Evolutionary conservation across 805 yeast species (phyloP), one percentile per base, ranked within the genome.

Genomic region (Metschnikowia bowlesiae): DNA sequence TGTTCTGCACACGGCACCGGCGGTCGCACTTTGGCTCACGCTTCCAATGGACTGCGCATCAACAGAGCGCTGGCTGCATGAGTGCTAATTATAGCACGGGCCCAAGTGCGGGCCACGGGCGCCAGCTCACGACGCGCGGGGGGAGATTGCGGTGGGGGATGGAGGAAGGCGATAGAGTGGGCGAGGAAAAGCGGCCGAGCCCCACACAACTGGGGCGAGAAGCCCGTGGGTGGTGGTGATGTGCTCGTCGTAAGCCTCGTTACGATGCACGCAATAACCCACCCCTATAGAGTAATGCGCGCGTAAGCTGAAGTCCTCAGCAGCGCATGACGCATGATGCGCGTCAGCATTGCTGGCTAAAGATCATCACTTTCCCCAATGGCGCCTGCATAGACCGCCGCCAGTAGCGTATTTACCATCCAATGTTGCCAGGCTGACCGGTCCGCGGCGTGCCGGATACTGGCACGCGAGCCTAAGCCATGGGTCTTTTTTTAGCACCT

Each of bases 291-390:
- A 22, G 37, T 32, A 41, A n/a, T 22, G 37, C 45, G 45, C 36
- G 45, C 45, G 9, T 11, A 39, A 14, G 6, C 9, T 16, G 11
- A 39, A 7, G n/a, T 9, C 28, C 32, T 39, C 22, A 32, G 32
- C 37, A 32, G 8, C 35, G 35, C 37, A 16, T 22, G 22, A 6
- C 45, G 45, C 45, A 41, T 32, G 36, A 32, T 41, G 45, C 45
- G 8, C 29, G 18, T n/a, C 33, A 43, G 46, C 39, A 43, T 34
- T 34, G 46, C 46, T 43, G 46, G 46, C 39, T 43, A 26, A 2
- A 14, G 32, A 43, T 32, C 34, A 32, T 33, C 13, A 10, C 6
- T 42, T 32, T 42, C n/a, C 5, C 4, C 5, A 11, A 9, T 11
- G 13, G 39, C 10, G 26, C 22, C 41, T 26, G 41, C 41, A 26